Percentiles rank a stretch among this genome's conserved stretches.
These are phyloP conservation scores for Fraxinus quadrangulata DNA, from an alignment of 257 asterid genomes.

Conservation along the genomic window DNA sequence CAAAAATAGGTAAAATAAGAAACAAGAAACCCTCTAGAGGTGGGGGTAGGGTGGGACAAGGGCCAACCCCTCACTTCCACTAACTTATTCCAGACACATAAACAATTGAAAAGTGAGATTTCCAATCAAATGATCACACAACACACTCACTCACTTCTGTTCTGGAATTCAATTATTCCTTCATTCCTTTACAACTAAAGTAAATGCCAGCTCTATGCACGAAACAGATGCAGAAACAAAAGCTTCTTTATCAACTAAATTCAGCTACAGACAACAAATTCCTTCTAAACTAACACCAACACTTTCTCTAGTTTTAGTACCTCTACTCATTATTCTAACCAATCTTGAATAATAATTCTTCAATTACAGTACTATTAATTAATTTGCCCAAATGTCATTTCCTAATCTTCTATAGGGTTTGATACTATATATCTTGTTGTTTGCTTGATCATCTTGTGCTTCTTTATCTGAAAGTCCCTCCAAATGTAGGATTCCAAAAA, in stretches of 20 bases:
- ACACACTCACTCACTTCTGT: constrained; percentile 49
- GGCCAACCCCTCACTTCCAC: constrained; percentile 77
- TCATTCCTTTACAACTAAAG: constrained; percentile 42
- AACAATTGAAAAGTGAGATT: constrained; percentile 66
- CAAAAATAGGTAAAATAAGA: constrained; percentile 21
- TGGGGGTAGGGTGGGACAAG: constrained; percentile 24
- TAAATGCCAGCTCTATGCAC: constrained; percentile 51
- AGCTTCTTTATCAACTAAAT: constrained; percentile 50
- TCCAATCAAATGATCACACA: constrained; percentile 59
- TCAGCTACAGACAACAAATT: constrained; percentile 51
- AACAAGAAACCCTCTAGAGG: constrained; percentile 35
- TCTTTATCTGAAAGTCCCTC: constrained; percentile 72
- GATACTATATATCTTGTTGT: constrained; percentile 7
- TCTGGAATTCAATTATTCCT: constrained; percentile 62
- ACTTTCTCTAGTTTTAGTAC: constrained; percentile 15
- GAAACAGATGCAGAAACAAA: constrained; percentile 42
- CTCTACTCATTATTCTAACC: constrained; percentile 33
- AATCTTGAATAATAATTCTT: constrained; percentile 46
- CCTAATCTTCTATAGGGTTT: constrained; percentile 30
- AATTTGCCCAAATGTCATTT: neutral
- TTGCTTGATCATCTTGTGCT: neutral
- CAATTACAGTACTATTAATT: constrained; percentile 48
- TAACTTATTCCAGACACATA: constrained; percentile 66
- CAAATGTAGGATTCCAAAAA: constrained; percentile 89
- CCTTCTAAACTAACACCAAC: constrained; percentile 27